Evolutionary conservation across 306 rosid species (phyloP).

Genomic region (Corylus avellana): DNA sequence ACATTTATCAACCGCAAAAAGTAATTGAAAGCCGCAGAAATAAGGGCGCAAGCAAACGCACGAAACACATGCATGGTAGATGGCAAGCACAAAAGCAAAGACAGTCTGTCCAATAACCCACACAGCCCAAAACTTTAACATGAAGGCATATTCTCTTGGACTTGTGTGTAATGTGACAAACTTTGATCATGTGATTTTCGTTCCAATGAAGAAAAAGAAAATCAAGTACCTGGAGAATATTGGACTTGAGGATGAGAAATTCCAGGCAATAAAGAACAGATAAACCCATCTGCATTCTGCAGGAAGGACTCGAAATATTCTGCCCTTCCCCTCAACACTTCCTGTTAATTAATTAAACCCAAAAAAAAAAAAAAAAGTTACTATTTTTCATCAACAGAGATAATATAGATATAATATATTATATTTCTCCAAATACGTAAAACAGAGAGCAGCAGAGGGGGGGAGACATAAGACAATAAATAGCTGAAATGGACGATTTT

Average conservation of each 20-base stretch:
- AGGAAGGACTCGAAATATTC: conserved; percentile 76
- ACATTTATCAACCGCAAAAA: neutral
- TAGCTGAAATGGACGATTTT: neutral
- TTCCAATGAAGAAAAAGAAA: neutral
- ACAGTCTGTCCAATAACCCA: neutral
- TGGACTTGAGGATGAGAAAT: conserved; percentile 89
- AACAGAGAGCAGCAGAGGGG: too few relatives aligned
- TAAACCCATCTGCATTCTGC: conserved; percentile 86
- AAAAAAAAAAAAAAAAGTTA: neutral
- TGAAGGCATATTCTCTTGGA: neutral
- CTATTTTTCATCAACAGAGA: too few relatives aligned
- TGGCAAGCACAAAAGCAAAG: neutral
- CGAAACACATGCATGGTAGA: neutral
- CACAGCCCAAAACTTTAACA: neutral
- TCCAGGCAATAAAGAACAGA: conserved; percentile 87
- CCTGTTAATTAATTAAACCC: conserved; percentile 45
- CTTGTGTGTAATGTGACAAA: neutral
- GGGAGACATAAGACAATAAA: too few relatives aligned
- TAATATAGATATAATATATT: too few relatives aligned
- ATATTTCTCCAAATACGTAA: too few relatives aligned
- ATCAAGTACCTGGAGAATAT: conserved; percentile 81
- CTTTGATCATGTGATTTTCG: neutral
- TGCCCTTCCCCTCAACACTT: conserved; percentile 91
- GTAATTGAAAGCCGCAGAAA: neutral
- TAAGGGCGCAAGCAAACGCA: too few relatives aligned